Percentiles rank a stretch among this genome's conserved stretches.
These are phyloP conservation scores for Globisporangium camurandrum DNA, from an alignment of 352 stramenopile species.

Conservation along the genomic window DNA sequence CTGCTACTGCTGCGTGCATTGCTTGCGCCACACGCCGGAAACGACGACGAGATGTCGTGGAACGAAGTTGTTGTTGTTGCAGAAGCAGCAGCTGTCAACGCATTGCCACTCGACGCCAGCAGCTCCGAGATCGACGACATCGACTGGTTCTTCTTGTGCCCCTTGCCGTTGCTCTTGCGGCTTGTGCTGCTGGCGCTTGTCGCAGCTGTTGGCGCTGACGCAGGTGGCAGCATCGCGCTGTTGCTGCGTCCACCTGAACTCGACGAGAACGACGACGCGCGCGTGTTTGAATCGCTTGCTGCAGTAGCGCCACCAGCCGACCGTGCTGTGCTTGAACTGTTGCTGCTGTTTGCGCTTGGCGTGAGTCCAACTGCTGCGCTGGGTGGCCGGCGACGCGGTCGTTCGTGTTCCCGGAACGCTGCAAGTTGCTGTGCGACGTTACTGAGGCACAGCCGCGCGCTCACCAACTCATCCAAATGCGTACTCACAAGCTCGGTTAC, in stretches of 20 bases:
- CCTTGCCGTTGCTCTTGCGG: slow-evolving; percentile 44
- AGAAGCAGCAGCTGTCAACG: no score
- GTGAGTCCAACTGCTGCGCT: slow-evolving; percentile 19
- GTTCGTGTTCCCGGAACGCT: slow-evolving; percentile 37
- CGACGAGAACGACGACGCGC: slow-evolving; percentile 13
- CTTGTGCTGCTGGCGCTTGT: slow-evolving; percentile 7
- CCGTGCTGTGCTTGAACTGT: neutral
- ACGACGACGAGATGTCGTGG: slow-evolving; percentile 43
- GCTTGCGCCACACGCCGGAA: slow-evolving; percentile 9
- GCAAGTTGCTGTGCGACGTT: slow-evolving; percentile 66
- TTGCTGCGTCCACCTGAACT: no score
- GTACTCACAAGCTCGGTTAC: slow-evolving; percentile 53
- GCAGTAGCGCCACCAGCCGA: slow-evolving; percentile 1
- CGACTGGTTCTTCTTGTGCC: slow-evolving; percentile 85
- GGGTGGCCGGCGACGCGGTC: no score
- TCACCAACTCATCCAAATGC: slow-evolving; percentile 73
- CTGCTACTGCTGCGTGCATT: slow-evolving; percentile 16
- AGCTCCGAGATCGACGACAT: slow-evolving; percentile 86
- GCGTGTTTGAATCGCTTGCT: slow-evolving; percentile 1
- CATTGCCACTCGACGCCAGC: slow-evolving; percentile 39
- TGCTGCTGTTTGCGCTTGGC: neutral
- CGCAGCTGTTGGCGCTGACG: slow-evolving; percentile 6
- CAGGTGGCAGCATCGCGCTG: no score
- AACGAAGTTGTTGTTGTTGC: slow-evolving; percentile 41
- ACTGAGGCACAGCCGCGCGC: slow-evolving; percentile 62